Evolutionary conservation across 2,329 filamentous ascomycete species (phyloP).

Genomic region (Aspergillus sp.): DNA sequence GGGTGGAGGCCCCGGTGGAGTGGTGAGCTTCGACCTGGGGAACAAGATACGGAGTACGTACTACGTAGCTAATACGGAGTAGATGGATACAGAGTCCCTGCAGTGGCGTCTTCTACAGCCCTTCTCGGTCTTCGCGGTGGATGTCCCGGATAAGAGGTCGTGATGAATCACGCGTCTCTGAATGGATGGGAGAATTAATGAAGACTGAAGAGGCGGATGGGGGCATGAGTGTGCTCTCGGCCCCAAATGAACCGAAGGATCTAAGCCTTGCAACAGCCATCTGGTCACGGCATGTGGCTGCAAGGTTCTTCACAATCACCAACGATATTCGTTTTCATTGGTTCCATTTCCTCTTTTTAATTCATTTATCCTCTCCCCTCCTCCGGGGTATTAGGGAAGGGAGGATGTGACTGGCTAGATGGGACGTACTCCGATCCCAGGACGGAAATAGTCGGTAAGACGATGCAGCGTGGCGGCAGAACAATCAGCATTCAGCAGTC

Average conservation of each 20-base stretch:
- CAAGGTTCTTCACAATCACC: conserved; percentile 12
- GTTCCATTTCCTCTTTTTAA: background rate
- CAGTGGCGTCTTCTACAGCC: background rate
- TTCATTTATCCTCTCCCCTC: background rate
- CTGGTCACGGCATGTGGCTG: conserved; percentile 10
- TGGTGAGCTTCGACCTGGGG: background rate
- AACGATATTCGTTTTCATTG: background rate
- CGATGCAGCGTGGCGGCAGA: too few relatives aligned
- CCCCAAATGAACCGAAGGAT: conserved; percentile 11
- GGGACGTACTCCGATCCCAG: background rate
- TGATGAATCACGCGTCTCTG: background rate
- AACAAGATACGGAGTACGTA: background rate
- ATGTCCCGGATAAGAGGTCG: background rate
- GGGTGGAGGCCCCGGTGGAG: background rate
- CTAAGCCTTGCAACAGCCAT: conserved; percentile 12
- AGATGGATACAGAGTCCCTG: too few relatives aligned
- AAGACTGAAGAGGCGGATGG: background rate
- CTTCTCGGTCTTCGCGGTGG: background rate
- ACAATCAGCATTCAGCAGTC: too few relatives aligned
- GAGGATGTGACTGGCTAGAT: background rate
- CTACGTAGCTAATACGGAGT: background rate
- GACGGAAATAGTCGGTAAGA: background rate
- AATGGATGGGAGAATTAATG: background rate
- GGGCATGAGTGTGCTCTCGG: background rate
- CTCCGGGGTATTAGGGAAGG: background rate